Conservation (phyloP, 805 yeast genomes). For the Kodamaea jinghongensis region DNA sequence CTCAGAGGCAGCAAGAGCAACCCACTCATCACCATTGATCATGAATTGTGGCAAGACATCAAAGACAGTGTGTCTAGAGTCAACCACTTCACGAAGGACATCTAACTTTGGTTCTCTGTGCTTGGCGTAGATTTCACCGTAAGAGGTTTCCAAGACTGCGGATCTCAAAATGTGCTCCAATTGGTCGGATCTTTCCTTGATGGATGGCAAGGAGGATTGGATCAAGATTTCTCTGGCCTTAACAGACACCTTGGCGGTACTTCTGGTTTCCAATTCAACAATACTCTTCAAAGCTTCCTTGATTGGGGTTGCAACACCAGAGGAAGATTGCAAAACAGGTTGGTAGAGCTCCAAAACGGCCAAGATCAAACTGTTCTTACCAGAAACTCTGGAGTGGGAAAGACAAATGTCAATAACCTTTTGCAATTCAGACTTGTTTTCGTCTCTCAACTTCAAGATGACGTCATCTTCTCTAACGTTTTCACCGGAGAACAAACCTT, state of each 20-base stretch:
- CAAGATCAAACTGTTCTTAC: constrained; percentile 84
- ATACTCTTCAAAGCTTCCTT: constrained; percentile 71
- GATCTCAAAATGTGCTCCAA: constrained; percentile 92
- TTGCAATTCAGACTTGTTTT: constrained; percentile 69
- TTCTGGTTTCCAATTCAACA: constrained; percentile 86
- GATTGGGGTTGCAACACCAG: constrained; percentile 60
- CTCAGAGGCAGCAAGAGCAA: constrained; percentile 94
- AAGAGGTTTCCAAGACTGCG: constrained; percentile 83
- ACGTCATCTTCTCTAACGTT: constrained; percentile 86
- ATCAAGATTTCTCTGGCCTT: constrained; percentile 95
- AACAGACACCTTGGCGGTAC: constrained; percentile 89
- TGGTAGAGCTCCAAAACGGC: constrained; percentile 84
- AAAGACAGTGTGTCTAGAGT: constrained; percentile 92
- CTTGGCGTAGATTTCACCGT: constrained; percentile 76
- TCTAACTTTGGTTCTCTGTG: constrained; percentile 81
- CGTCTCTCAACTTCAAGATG: constrained; percentile 82
- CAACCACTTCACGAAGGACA: constrained; percentile 85
- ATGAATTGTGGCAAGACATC: constrained; percentile 94
- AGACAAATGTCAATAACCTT: constrained; percentile 71
- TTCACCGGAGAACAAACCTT: constrained; percentile 72
- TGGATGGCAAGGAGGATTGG: constrained; percentile 95
- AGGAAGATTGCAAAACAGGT: constrained; percentile 69
- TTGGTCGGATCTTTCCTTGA: constrained; percentile 94
- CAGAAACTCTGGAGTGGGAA: constrained; percentile 90
- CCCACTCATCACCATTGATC: constrained; percentile 78